Percentiles rank a stretch among this genome's conserved stretches.
Conservation (phyloP, 2,329 filamentous ascomycete genomes). For the Ascochyta viciae-villosae region DNA sequence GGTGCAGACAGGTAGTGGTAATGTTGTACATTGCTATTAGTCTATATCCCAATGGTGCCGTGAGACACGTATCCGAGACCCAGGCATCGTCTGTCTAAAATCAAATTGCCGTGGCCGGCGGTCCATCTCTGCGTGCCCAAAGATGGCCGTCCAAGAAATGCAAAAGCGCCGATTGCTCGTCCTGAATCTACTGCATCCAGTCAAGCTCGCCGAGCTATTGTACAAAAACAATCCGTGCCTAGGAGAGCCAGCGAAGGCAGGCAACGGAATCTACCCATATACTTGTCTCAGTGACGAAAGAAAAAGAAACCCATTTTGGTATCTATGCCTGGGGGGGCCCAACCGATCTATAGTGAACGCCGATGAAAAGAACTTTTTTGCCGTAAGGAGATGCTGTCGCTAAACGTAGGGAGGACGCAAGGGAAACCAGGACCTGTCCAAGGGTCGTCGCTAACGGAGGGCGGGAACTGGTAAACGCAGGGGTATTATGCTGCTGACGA, state of each 20-base stretch:
- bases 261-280: constrained; percentile 44
- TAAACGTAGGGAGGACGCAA: constrained; percentile 37
- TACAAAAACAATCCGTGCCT: constrained; percentile 43
- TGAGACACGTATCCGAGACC: constrained; percentile 42
- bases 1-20: constrained; percentile 7
- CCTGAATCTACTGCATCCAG: constrained; percentile 35
- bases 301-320: constrained; percentile 47
- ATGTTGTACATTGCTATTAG: constrained; percentile 46
- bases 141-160: constrained; percentile 43
- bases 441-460: constrained; percentile 29
- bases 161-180: constrained; percentile 42
- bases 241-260: constrained; percentile 43
- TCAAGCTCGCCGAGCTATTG: constrained; percentile 43
- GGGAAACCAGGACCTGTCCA: constrained; percentile 18
- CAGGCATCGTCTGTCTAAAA: constrained; percentile 40
- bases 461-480: constrained; percentile 30
- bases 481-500: constrained; percentile 51
- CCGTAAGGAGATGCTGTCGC: constrained; percentile 47
- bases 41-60: constrained; percentile 45
- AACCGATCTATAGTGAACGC: constrained; percentile 51
- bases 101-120: constrained; percentile 33
- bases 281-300: constrained; percentile 35
- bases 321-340: constrained; percentile 49
- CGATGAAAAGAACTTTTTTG: constrained; percentile 42
- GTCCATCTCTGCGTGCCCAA: constrained; percentile 19